phyloP scores from a whole-genome alignment of 805 yeast species.

The Candida sakaeoensis region DNA sequence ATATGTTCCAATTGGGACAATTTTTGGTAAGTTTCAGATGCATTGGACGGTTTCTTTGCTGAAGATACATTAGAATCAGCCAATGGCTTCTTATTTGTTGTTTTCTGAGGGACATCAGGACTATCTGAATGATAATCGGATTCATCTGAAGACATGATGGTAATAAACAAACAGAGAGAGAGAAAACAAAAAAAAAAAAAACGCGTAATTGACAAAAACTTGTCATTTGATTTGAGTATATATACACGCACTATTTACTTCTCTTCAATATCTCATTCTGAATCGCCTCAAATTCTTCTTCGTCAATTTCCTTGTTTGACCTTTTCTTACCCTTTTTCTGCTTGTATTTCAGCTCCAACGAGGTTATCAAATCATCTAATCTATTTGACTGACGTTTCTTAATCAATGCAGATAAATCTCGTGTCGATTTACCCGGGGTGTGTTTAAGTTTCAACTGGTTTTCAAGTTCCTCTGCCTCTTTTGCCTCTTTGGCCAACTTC shows the following conservation, averaged over 20 bases:
- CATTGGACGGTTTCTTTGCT: constrained; percentile 19
- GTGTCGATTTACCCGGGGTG: constrained; percentile 29
- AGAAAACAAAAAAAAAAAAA: background rate
- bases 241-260: no score
- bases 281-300: constrained; percentile 48
- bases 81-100: constrained; percentile 15
- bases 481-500: constrained; percentile 58
- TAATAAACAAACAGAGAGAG: no score
- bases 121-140: constrained; percentile 15
- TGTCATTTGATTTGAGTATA: no score
- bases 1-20: constrained; percentile 95
- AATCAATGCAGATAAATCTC: constrained; percentile 47
- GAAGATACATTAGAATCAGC: constrained; percentile 18
- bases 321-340: constrained; percentile 34
- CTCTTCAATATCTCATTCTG: constrained; percentile 36
- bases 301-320: constrained; percentile 38
- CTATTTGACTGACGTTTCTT: constrained; percentile 41
- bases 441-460: constrained; percentile 26
- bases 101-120: constrained; percentile 17
- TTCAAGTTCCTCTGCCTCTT: constrained; percentile 53
- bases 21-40: constrained; percentile 82
- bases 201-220: background rate
- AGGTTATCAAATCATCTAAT: constrained; percentile 44
- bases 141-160: constrained; percentile 11
- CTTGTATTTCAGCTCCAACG: constrained; percentile 50